Evolutionary conservation across 768 basidiomycete species (phyloP), one percentile per base, ranked within the genome.

Genomic region (Lentinula edodes): DNA sequence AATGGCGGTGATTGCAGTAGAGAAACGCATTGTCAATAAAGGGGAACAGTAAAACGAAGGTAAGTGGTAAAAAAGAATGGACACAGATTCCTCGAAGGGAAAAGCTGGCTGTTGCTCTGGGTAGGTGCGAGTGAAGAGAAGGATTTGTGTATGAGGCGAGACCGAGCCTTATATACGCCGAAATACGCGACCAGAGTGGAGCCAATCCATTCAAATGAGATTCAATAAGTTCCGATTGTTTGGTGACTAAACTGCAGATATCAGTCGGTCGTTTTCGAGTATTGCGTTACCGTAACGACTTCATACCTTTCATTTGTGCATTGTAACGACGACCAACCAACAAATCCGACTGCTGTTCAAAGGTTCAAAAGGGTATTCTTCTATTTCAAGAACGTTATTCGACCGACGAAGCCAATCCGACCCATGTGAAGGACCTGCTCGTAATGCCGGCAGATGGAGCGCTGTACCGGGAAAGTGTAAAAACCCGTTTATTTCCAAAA

Each of bases 21-120:
- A n/a, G 18, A 58, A 58, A 58, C 56, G 56, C 56, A 58, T 58
- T 42, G 50, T 52, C 18, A 18, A 34, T n/a, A 6, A 28, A 23
- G 20, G 10, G 16, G 5, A 51, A 51, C 23, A 34, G 16, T 36
- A 23, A 15, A 54, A 54, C 18, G 53, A 54, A 38, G 35, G 53
- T 35, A 23, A 20, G 43, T 12, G 35, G 35, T 20, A 20, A 32
- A 41, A 54, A 54, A 54, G 53, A 54, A 39, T 54, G 53, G 53
- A 54, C 12, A 51, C 50, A 18, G 53, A 38, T 39, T 54, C 53
- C 46, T 28, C 46, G 46, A 39, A 34, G 35, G 51, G 16, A 52
- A 34, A 18, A 10, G 35, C 51, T 52, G 34, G 51, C 35, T 32
- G 50, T 28, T 51, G 51, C 13, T 23, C 20, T 23, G 28, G 35